phyloP scores from a whole-genome alignment of 495 filamentous ascomycete genomes.

The Pyrenula aspistea region DNA sequence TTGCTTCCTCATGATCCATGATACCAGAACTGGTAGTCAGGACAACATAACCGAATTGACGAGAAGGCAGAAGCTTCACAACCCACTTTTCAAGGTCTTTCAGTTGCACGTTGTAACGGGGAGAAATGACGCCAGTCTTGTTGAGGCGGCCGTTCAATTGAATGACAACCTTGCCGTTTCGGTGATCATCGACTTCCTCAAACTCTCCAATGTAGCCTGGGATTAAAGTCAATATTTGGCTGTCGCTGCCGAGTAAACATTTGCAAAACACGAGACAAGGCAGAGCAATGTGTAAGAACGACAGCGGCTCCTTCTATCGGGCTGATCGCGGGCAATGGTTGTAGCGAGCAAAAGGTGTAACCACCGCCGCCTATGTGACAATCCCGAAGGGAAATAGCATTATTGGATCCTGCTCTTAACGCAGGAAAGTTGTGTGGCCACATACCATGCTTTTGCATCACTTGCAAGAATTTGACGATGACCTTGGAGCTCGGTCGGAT shows the following conservation, averaged over 20 bases:
- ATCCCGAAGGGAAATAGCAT: conserved; percentile 74
- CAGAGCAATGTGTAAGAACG: conserved; percentile 94
- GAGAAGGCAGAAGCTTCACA: conserved; percentile 90
- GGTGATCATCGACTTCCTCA: conserved; percentile 98
- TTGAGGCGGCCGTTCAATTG: conserved; percentile 91
- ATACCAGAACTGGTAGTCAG: conserved; percentile 97
- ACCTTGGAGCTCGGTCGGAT: conserved; percentile 97
- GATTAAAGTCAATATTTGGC: conserved; percentile 39
- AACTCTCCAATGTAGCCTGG: conserved; percentile 99
- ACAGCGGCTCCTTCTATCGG: conserved; percentile 77
- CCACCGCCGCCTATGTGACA: conserved; percentile 98
- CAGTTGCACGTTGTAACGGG: conserved; percentile 97
- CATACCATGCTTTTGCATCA: conserved; percentile 99
- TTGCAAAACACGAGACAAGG: conserved; percentile 52
- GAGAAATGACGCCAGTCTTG: conserved; percentile 98
- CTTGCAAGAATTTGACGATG: conserved; percentile 95
- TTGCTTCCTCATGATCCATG: conserved; percentile 99
- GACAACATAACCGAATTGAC: conserved; percentile 99
- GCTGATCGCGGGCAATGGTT: conserved; percentile 97
- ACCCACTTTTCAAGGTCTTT: conserved; percentile 98
- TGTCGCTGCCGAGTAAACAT: conserved; percentile 92
- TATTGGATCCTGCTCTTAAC: conserved; percentile 2
- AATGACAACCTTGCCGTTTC: conserved; percentile 95
- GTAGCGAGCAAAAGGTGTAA: conserved; percentile 56
- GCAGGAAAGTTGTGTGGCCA: conserved; percentile 15